phyloP scores from a whole-genome alignment of 352 stramenopile genomes.

The Thalassiosira sp. region DNA sequence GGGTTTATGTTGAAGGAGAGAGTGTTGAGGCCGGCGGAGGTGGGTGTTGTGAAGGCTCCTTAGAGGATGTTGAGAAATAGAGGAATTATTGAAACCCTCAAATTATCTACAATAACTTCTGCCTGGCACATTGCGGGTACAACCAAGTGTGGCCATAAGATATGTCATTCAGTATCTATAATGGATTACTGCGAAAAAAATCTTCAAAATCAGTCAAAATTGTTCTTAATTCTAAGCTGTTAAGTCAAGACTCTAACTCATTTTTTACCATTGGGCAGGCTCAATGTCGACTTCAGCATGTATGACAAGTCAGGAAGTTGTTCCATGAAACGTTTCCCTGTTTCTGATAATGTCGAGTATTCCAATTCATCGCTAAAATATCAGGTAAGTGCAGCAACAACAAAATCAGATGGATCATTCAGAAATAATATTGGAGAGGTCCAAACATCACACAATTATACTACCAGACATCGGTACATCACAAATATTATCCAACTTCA shows the following conservation, averaged over 20 bases:
- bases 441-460: no score
- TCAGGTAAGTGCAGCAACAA: not conserved
- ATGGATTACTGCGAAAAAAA: no score
- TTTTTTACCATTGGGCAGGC: conserved; percentile 7
- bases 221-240: no score
- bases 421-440: no score
- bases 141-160: no score
- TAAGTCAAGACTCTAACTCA: no score
- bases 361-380: conserved; percentile 20
- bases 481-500: not conserved
- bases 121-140: no score
- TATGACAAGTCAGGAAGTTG: conserved; percentile 47
- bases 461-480: no score
- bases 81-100: no score
- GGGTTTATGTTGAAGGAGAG: conserved; percentile 95
- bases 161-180: not conserved
- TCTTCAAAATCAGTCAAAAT: not conserved
- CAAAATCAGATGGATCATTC: not conserved
- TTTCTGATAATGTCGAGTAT: conserved; percentile 17
- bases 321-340: conserved; percentile 42
- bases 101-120: no score
- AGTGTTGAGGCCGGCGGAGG: conserved; percentile 94
- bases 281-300: conserved; percentile 35
- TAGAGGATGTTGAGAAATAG: conserved; percentile 13
- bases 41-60: conserved; percentile 87